A percentile compares a stretch with the other conserved stretches of the same genome.
phyloP scores from a whole-genome alignment of 78 protist genomes.

The Guillardia theta region DNA sequence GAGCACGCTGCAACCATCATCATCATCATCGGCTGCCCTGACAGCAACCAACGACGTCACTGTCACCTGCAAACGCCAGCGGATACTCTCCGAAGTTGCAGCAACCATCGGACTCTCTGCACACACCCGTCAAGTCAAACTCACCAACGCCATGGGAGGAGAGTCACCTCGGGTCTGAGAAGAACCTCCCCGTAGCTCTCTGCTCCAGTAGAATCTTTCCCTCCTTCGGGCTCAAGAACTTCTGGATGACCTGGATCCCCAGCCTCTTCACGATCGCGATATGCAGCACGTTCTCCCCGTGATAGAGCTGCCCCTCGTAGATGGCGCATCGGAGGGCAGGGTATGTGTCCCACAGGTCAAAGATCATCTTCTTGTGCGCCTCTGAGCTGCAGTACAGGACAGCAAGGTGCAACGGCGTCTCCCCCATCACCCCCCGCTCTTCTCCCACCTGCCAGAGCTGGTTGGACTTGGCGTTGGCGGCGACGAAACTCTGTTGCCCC shows the following conservation, averaged over 20 bases:
- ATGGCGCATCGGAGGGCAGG: background rate
- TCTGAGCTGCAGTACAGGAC: background rate
- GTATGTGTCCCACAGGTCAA: background rate
- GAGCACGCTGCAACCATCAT: constrained; percentile 18
- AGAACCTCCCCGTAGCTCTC: background rate
- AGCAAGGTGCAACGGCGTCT: constrained; percentile 23
- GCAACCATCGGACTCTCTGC: too few species aligned
- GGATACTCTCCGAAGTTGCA: too few species aligned
- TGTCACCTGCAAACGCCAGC: too few species aligned
- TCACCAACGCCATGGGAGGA: too few species aligned
- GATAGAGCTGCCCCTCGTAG: background rate
- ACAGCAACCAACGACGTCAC: too few species aligned
- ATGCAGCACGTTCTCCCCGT: background rate
- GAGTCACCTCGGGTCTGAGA: too few species aligned
- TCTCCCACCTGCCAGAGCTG: background rate
- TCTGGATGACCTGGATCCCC: background rate
- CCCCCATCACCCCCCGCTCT: background rate
- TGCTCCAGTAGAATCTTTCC: background rate
- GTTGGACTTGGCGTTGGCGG: background rate
- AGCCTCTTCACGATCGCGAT: background rate
- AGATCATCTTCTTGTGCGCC: background rate
- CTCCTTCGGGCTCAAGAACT: background rate
- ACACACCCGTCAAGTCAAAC: too few species aligned
- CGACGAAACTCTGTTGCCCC: background rate
- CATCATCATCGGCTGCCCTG: too few species aligned